These are phyloP conservation scores for Lactarius vividus DNA, from an alignment of 768 basidiomycete genomes.

Conservation along the genomic window DNA sequence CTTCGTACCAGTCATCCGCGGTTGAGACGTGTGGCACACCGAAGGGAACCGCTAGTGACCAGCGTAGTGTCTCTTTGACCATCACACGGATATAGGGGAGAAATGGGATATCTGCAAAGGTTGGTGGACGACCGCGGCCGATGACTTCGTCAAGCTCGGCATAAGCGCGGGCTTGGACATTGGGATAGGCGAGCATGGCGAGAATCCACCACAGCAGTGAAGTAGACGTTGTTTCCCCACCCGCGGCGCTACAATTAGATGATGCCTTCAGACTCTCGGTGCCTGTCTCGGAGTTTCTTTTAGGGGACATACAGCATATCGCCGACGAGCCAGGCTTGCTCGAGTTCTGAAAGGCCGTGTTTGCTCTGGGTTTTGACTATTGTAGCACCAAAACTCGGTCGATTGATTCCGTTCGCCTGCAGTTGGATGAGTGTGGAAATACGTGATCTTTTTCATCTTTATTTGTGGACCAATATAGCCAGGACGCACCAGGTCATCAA, in stretches of 20 bases:
- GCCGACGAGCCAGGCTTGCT: slow-evolving; percentile 24
- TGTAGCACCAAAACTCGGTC: slow-evolving; percentile 6
- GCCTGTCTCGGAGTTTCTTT: not conserved
- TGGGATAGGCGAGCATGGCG: slow-evolving; percentile 41
- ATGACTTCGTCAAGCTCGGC: slow-evolving; percentile 43
- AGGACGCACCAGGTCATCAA: slow-evolving; percentile 3
- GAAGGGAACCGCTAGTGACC: slow-evolving; percentile 29
- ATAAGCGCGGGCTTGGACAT: slow-evolving; percentile 39
- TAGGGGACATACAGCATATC: slow-evolving; percentile 19
- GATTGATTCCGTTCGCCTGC: slow-evolving; percentile 9
- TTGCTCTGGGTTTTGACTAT: slow-evolving; percentile 11
- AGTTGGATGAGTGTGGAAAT: not conserved
- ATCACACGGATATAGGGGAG: slow-evolving; percentile 41
- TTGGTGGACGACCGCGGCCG: slow-evolving; percentile 37
- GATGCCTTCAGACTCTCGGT: not conserved
- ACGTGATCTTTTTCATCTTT: not conserved
- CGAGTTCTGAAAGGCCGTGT: slow-evolving; percentile 9
- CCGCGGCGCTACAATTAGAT: not conserved
- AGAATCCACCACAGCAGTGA: slow-evolving; percentile 38
- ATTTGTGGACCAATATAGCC: not conserved
- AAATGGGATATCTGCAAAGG: slow-evolving; percentile 32
- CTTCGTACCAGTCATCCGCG: slow-evolving; percentile 18
- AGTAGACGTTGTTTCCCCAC: slow-evolving; percentile 12
- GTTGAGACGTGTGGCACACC: slow-evolving; percentile 16
- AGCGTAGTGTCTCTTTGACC: slow-evolving; percentile 36